A percentile compares a stretch with the other conserved stretches of the same genome.
These are phyloP conservation scores for Epichloe coenophiala DNA, from an alignment of 2,329 filamentous ascomycete genomes.

Conservation along the genomic window DNA sequence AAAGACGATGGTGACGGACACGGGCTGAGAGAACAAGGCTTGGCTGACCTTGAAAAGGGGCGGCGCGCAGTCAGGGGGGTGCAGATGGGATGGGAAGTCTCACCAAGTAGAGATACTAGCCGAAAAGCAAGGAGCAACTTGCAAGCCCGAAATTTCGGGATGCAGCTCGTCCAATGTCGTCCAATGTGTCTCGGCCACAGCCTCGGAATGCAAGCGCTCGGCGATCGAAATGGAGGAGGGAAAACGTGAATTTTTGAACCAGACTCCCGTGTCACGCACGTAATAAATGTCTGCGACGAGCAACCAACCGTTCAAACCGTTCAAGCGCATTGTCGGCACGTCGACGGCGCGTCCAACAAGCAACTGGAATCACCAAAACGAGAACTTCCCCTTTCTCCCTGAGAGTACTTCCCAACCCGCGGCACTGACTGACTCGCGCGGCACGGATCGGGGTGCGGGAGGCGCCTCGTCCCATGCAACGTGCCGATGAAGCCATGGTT, in stretches of 20 bases:
- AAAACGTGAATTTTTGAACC: neutral
- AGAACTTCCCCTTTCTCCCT: neutral
- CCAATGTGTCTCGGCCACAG: neutral
- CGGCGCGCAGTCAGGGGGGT: neutral
- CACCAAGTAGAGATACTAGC: neutral
- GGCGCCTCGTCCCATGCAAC: constrained; percentile 1
- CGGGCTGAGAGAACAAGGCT: neutral
- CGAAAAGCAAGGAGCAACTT: neutral
- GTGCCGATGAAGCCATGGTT: neutral
- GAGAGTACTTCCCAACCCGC: neutral
- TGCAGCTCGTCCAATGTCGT: neutral
- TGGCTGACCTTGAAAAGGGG: neutral
- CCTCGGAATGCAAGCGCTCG: neutral
- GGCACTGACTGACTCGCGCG: constrained; percentile 4
- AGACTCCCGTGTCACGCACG: neutral
- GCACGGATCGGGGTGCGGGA: constrained; percentile 7
- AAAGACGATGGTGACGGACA: neutral
- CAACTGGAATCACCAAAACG: neutral
- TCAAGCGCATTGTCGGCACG: neutral
- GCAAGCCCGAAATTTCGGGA: neutral
- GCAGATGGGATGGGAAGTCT: neutral
- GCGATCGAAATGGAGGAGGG: neutral
- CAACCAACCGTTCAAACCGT: too few species aligned
- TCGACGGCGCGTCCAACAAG: neutral
- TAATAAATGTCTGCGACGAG: neutral